phyloP scores from a whole-genome alignment of 2,329 filamentous ascomycete species.

The Aspergillus eucalypticola region DNA sequence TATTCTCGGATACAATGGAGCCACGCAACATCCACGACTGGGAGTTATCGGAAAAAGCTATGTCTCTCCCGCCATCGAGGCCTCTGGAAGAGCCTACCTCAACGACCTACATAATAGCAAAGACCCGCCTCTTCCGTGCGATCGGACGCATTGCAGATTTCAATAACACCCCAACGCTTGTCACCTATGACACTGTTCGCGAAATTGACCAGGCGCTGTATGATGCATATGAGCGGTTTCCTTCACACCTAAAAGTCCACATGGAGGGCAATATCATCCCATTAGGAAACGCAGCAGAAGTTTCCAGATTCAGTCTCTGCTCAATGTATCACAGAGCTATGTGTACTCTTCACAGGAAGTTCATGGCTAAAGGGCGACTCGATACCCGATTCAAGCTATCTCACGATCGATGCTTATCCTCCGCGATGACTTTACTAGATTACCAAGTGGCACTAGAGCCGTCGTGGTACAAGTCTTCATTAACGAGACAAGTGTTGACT shows the following conservation, averaged over 20 bases:
- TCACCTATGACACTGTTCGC: background rate
- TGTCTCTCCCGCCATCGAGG: background rate
- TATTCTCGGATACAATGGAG: constrained; percentile 9
- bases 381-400: background rate
- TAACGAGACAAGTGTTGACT: constrained; percentile 8
- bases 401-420: constrained; percentile 1
- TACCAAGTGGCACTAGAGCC: constrained; percentile 3
- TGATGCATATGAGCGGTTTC: background rate
- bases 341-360: constrained; percentile 9
- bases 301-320: background rate
- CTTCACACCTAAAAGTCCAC: background rate
- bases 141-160: constrained; percentile 10
- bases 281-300: background rate
- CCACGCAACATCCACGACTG: constrained; percentile 13
- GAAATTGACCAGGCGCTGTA: constrained; percentile 2
- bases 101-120: constrained; percentile 8
- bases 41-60: constrained; percentile 2
- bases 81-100: constrained; percentile 8
- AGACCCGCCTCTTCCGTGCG: constrained; percentile 7
- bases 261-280: background rate
- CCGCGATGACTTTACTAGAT: background rate
- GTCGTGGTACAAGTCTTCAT: constrained; percentile 7
- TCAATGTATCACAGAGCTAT: constrained; percentile 12
- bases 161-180: background rate
- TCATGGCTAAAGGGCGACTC: background rate